A percentile compares a stretch with the other conserved stretches of the same genome.
phyloP scores from a whole-genome alignment of 2,329 filamentous ascomycete genomes.

The Hypoxylon sp. region DNA sequence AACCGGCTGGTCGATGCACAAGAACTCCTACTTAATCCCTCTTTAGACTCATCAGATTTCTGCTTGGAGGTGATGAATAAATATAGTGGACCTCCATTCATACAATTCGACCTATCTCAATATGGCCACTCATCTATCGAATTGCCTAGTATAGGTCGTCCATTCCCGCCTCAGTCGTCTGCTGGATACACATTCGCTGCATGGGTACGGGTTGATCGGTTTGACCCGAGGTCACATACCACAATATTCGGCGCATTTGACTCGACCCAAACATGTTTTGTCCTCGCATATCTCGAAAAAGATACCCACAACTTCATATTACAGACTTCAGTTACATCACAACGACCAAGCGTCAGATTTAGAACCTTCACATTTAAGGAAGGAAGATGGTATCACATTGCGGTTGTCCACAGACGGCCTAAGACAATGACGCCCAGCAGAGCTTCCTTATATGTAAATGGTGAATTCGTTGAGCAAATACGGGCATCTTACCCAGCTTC shows the following conservation, averaged over 20 bases:
- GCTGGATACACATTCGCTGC: constrained; percentile 91
- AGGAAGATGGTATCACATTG: constrained; percentile 92
- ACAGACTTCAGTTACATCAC: constrained; percentile 91
- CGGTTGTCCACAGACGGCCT: constrained; percentile 84
- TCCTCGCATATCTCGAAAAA: constrained; percentile 93
- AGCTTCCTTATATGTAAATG: constrained; percentile 90
- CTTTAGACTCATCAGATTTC: constrained; percentile 74
- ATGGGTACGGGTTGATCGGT: constrained; percentile 91
- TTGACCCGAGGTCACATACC: constrained; percentile 88
- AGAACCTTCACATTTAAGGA: constrained; percentile 84
- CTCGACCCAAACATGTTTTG: constrained; percentile 89
- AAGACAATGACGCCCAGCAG: constrained; percentile 83
- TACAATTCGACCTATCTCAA: constrained; percentile 93
- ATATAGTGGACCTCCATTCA: constrained; percentile 84
- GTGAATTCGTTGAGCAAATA: constrained; percentile 92
- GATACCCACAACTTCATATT: constrained; percentile 95
- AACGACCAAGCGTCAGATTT: constrained; percentile 92
- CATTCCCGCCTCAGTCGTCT: constrained; percentile 85
- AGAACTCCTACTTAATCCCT: constrained; percentile 72
- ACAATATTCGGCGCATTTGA: constrained; percentile 98
- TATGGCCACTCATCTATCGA: constrained; percentile 93
- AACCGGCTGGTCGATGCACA: constrained; percentile 87
- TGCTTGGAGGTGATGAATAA: constrained; percentile 79
- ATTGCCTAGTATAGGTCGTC: constrained; percentile 84
- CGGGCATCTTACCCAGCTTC: constrained; percentile 89